Base-by-base conservation (phyloP, 768 basidiomycete genomes). In the Boletus rubropictus region DNA sequence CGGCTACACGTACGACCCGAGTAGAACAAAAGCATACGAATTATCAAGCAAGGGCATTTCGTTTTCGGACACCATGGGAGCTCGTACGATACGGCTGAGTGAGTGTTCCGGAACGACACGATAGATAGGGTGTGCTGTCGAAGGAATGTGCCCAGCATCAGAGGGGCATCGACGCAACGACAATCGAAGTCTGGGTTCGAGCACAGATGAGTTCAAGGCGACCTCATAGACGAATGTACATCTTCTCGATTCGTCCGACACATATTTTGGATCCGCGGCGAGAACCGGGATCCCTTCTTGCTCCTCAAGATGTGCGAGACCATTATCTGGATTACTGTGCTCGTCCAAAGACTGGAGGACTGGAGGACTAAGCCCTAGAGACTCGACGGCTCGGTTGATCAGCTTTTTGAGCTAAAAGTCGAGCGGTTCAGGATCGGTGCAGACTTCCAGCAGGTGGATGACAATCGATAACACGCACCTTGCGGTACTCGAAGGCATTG, bases 401-500 rank as follows among this genome's bases (percentile, higher is more conserved):
- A 94, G 70, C 57, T 88, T 91, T 69, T 97, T 96, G 46, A 97
- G 81, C 87, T 95, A n/a, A 7, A 56, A 6, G 11, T 29, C 3
- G 22, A 12, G 15, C 10, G 29, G n/a, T 29, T 34, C 25, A 18
- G 29, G 29, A 8, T 38, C 24, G 32, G 11, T 14, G n/a, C 15
- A 4, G 29, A 22, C 14, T 4, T n/a, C 28, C 9, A 28, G 14
- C 12, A 20, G 31, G 25, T 1, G 29, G 11, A 18, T 7, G n/a
- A 14, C 15, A 6, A 11, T 21, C 33, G 5, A 38, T 15, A 14
- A n/a, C 3, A 1, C 48, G 11, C 25, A 87, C 89, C 72, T 84
- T 82, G 27, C 87, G 75, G 61, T 96, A 96, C 60, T 92, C 81
- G 45, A 96, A 85, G 1, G 88, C 83, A 61, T 82, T 85, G 18